Evolutionary conservation across 306 rosid species (phyloP).

Genomic region (Cucurbita moschata): DNA sequence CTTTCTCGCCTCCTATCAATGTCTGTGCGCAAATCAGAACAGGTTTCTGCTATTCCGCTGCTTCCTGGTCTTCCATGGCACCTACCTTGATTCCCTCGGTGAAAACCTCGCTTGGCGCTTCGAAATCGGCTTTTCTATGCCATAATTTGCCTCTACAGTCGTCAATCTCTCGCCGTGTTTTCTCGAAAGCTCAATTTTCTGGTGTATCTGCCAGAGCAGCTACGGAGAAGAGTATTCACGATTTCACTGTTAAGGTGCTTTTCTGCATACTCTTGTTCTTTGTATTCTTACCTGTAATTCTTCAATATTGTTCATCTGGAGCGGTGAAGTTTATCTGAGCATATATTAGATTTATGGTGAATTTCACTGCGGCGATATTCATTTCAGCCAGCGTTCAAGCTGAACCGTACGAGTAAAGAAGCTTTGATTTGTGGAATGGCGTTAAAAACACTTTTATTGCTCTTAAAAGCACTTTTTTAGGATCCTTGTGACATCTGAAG

Average conservation of each 20-base stretch:
- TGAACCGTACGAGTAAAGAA: not conserved
- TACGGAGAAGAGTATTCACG: conserved; percentile 65
- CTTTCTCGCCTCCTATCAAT: conserved; percentile 23
- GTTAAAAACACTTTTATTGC: not conserved
- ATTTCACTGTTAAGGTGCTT: conserved; percentile 67
- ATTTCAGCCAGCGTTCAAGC: not conserved
- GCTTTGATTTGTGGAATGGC: not conserved
- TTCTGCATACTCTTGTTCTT: not conserved
- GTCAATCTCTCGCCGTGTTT: conserved; percentile 13
- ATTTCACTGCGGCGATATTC: not conserved
- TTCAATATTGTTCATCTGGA: not conserved
- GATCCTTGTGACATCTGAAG: not conserved
- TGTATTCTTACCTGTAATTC: not conserved
- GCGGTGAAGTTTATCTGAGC: not conserved
- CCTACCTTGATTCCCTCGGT: conserved; percentile 16
- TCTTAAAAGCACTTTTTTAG: not conserved
- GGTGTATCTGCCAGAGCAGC: conserved; percentile 60
- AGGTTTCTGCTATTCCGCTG: conserved; percentile 10
- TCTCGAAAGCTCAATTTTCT: conserved; percentile 26
- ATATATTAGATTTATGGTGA: not conserved
- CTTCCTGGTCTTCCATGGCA: conserved; percentile 22
- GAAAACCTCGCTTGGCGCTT: conserved; percentile 42
- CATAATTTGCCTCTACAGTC: conserved; percentile 27
- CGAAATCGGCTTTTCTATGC: conserved; percentile 40
- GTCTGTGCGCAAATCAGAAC: conserved; percentile 13